Base-by-base conservation (phyloP, 2,329 filamentous ascomycete species). In the Trichoderma gracile region DNA sequence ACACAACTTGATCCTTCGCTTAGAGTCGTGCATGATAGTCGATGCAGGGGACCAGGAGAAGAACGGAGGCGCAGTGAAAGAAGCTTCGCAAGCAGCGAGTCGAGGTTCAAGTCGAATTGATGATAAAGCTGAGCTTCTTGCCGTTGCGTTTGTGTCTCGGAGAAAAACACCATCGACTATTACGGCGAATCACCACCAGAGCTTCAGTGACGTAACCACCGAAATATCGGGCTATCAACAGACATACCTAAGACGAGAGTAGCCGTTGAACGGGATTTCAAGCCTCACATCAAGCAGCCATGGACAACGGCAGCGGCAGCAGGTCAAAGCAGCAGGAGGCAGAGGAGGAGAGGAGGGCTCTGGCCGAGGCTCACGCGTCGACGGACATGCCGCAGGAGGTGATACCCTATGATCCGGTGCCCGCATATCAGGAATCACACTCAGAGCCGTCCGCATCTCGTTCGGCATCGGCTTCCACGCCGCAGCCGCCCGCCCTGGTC, bases 1-100 rank as follows among this genome's bases (percentile, higher is more conserved):
- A 8, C 12, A 5, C 10, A 38, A 14, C 33, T 38, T 38, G 7
- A 38, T 38, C 47, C 47, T 52, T 52, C 47, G 25, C 47, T 52
- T 27, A n/a, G 25, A 23, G 25, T 38, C 33, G 33, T 38, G 33
- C 33, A 38, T 38, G 33, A 14, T 38, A 14, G 33, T 38, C 12
- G 10, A 14, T 38, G 33, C 33, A 38, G 33, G 33, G 33, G 33
- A 38, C 14, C 33, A 38, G 33, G 33, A 10, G 47, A 60, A 38
- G 33, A 38, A 43, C 46, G 38, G 57, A 52, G 46, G 57, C 58
- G 58, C 58, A 61, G 58, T 49, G 12, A 21, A 47, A 46, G 40
- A 27, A 10, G 47, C 47, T 54, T 53, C 58, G 58, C 25, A 61
- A 53, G 25, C 33, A 14, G 10, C 33, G 33, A 38, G 33, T 38